These are phyloP conservation scores for Coccomyxa subellipsoidea DNA, from an alignment of 163 green algal species.

Conservation along the genomic window DNA sequence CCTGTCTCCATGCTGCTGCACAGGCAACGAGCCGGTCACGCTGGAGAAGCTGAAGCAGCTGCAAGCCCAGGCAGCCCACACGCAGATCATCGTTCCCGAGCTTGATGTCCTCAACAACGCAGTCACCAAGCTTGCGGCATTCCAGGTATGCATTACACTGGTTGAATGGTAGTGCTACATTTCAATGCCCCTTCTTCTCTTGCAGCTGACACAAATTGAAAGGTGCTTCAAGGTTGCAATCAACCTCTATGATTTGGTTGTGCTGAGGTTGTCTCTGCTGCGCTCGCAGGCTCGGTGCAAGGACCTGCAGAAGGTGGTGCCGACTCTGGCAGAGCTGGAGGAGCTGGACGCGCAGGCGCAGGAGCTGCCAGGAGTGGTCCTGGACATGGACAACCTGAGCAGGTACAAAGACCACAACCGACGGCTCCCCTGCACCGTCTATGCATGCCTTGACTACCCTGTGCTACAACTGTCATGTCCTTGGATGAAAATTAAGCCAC, in stretches of 20 bases:
- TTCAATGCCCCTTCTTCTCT: too few relatives aligned
- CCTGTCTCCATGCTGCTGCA: too few relatives aligned
- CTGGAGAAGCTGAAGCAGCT: slow-evolving; percentile 3
- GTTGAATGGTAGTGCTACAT: too few relatives aligned
- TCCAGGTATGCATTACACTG: slow-evolving; percentile 32
- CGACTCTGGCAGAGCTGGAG: slow-evolving; percentile 16
- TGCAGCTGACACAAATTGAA: too few relatives aligned
- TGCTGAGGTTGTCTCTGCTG: background rate
- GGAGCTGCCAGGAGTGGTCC: slow-evolving; percentile 26
- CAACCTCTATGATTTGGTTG: background rate
- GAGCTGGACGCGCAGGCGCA: slow-evolving; percentile 31
- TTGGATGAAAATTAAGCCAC: too few relatives aligned
- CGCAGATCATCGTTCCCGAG: slow-evolving; percentile 44
- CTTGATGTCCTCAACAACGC: slow-evolving; percentile 24
- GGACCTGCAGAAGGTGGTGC: background rate
- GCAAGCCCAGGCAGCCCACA: slow-evolving; percentile 18
- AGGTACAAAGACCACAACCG: too few relatives aligned
- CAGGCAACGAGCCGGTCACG: slow-evolving; percentile 9
- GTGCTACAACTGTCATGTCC: too few relatives aligned
- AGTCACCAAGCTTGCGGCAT: slow-evolving; percentile 27
- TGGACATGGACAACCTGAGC: slow-evolving; percentile 20
- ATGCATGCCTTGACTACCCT: too few relatives aligned
- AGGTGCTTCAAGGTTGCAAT: too few relatives aligned
- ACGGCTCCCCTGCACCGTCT: too few relatives aligned
- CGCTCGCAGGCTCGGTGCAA: background rate